Evolutionary conservation across 768 basidiomycete genomes (phyloP), one percentile per base, ranked within the genome.

Genomic region (Boletellus emodensis): DNA sequence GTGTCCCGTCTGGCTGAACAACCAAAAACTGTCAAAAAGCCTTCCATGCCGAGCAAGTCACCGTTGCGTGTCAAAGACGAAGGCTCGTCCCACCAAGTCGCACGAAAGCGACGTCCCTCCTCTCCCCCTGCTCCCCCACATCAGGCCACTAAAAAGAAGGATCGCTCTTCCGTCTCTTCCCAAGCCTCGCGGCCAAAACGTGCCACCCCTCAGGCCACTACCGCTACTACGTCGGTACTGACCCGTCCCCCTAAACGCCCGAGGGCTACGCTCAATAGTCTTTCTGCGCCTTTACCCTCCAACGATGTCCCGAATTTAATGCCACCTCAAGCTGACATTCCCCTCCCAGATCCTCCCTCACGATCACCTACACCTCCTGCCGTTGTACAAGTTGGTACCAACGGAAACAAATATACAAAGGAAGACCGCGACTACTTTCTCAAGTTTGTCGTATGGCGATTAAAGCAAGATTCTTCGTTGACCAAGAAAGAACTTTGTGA

Each of bases 301-400:
- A 51, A 42, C 17, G 57, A 76, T 38, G 61, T 70, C 3, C 76
- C 79, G 36, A 75, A 74, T 44, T 64, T 85, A 30, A 81, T 83
- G 43, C 72, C 82, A 6, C 83, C 83, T n/a, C 78, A 84, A 59
- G 72, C 79, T 41, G 77, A 81, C 41, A 70, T 84, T 47, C 76
- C 72, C 54, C 71, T 83, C 30, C 86, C 84, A 6, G 72, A 73
- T 8, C 81, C 83, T 13, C 85, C 86, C 1, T 81, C 81, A 18
- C 80, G 84, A 40, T 81, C 82, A n/a, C 87, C 87, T 1, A 80
- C 74, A 3, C 86, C 87, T 20, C 87, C 86, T 7, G 75, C 74
- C 9, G 64, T 64, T 48, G 61, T 82, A 24, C 70, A 82, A 39
- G 58, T 62, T 35, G 68, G 67, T 46, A 74, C 71, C 12, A 67